Conservation (phyloP, 306 rosid species). For the Quillaja saponaria region DNA sequence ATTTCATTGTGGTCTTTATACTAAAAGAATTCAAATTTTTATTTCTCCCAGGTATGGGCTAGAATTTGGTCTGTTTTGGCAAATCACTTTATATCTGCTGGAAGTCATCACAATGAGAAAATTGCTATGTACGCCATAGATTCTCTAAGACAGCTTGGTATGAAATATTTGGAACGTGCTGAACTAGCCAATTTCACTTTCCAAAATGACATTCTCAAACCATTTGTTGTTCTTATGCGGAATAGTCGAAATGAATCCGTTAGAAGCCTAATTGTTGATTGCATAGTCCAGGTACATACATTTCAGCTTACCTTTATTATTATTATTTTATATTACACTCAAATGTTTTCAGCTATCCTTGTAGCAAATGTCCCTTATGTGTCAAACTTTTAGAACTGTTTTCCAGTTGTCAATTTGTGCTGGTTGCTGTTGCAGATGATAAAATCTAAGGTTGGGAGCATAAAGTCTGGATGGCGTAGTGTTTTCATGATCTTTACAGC, state of each 20-base stretch:
- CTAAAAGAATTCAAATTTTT: constrained; percentile 26
- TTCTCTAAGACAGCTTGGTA: constrained; percentile 93
- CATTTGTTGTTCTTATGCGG: constrained; percentile 98
- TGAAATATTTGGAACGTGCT: constrained; percentile 97
- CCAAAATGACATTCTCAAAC: constrained; percentile 98
- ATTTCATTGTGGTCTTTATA: not conserved
- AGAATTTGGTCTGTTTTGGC: constrained; percentile 97
- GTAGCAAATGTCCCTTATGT: not conserved
- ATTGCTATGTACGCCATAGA: constrained; percentile 96
- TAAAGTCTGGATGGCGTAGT: constrained; percentile 98
- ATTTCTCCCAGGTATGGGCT: constrained; percentile 91
- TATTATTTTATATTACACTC: no score
- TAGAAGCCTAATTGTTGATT: constrained; percentile 93
- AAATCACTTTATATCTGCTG: constrained; percentile 94
- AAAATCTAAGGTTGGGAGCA: constrained; percentile 96
- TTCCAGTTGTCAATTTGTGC: constrained; percentile 27
- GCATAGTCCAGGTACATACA: constrained; percentile 85
- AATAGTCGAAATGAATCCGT: constrained; percentile 90
- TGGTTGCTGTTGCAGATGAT: constrained; percentile 71
- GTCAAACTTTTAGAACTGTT: constrained; percentile 13
- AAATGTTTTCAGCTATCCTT: no score
- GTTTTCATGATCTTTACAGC: constrained; percentile 98
- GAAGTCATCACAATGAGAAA: constrained; percentile 97
- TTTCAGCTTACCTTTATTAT: not conserved
- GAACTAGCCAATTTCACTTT: constrained; percentile 96